phyloP scores from a whole-genome alignment of 768 basidiomycete genomes.

The Rhodocollybia butyracea region DNA sequence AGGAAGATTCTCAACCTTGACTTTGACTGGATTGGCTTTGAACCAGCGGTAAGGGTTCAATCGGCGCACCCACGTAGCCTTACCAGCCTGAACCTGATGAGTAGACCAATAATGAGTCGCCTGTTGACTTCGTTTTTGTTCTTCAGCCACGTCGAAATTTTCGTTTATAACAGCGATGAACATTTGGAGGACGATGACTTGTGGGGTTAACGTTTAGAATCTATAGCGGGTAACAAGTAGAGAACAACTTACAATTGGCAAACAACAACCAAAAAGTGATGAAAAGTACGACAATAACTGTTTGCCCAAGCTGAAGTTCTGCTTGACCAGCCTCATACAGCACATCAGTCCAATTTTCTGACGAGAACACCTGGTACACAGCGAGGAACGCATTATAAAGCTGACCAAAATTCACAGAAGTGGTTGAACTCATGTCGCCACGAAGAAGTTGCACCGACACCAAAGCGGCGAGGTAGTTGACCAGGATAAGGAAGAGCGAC shows the following conservation, averaged over 20 bases:
- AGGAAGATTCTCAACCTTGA: constrained; percentile 69
- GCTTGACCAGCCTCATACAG: constrained; percentile 60
- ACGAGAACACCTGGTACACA: constrained; percentile 86
- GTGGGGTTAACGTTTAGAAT: neutral
- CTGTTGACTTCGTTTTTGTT: constrained; percentile 81
- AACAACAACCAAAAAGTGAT: constrained; percentile 85
- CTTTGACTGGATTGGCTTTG: constrained; percentile 65
- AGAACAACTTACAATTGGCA: constrained; percentile 70
- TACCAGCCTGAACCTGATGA: constrained; percentile 45
- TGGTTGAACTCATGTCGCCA: constrained; percentile 61
- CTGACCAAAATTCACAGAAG: constrained; percentile 73
- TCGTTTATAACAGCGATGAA: constrained; percentile 98
- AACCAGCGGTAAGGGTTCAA: constrained; percentile 90
- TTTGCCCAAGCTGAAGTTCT: constrained; percentile 65
- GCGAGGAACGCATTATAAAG: constrained; percentile 84
- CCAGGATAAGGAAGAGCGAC: constrained; percentile 83
- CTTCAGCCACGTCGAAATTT: constrained; percentile 91
- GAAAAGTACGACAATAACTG: constrained; percentile 68
- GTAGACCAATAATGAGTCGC: constrained; percentile 65
- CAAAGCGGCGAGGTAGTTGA: constrained; percentile 84
- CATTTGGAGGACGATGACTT: constrained; percentile 93
- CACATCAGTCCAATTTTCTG: constrained; percentile 91
- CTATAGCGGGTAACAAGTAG: constrained; percentile 4
- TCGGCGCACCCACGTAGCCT: constrained; percentile 63
- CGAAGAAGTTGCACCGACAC: constrained; percentile 82